phyloP scores from a whole-genome alignment of 805 yeast genomes.

The Scheffersomyces spartinae region DNA sequence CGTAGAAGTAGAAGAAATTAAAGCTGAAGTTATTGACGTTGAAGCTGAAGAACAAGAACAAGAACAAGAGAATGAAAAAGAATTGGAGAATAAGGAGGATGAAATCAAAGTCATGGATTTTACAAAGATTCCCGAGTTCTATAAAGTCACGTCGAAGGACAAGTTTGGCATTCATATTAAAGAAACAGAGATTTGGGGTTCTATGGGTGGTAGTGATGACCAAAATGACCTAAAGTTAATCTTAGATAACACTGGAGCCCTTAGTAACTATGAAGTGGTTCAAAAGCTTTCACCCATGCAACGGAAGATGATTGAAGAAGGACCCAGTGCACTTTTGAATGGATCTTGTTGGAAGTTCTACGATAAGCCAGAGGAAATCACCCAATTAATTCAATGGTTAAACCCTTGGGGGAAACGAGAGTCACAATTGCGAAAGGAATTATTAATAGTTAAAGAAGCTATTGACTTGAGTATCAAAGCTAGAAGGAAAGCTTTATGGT shows the following conservation, averaged over 20 bases:
- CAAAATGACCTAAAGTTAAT: no score
- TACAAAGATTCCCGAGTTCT: slow-evolving; percentile 8
- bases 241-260: no score
- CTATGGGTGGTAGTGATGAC: no score
- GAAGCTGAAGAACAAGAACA: slow-evolving; percentile 12
- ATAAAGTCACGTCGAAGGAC: no score
- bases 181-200: no score
- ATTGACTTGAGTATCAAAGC: slow-evolving; percentile 45
- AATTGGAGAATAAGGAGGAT: slow-evolving; percentile 2
- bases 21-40: slow-evolving; percentile 5
- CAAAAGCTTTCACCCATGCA: slow-evolving; percentile 30
- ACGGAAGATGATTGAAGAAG: slow-evolving; percentile 59
- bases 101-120: slow-evolving; percentile 14
- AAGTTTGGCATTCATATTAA: no score
- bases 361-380: slow-evolving; percentile 50
- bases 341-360: slow-evolving; percentile 59
- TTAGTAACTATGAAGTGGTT: no score
- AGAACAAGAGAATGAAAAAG: slow-evolving; percentile 6
- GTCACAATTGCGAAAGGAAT: slow-evolving; percentile 49
- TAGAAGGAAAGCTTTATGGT: slow-evolving; percentile 41
- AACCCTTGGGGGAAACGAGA: slow-evolving; percentile 72
- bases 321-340: slow-evolving; percentile 40
- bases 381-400: slow-evolving; percentile 49
- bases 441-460: slow-evolving; percentile 39
- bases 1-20: slow-evolving; percentile 1